phyloP scores from a whole-genome alignment of 768 basidiomycete species.

The Suillus spraguei region DNA sequence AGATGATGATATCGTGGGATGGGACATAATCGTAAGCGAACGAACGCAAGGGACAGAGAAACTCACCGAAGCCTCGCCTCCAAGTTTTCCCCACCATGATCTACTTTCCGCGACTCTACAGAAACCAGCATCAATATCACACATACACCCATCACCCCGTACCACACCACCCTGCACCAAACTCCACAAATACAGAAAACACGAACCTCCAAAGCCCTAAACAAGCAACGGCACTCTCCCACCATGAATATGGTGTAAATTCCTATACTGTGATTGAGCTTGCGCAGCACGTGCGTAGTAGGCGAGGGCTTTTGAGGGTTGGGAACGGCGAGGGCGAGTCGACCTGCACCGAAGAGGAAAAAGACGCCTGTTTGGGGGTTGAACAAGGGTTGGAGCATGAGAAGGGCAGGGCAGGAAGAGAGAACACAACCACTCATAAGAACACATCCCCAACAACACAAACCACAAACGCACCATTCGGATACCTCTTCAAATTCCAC shows the following conservation, averaged over 20 bases:
- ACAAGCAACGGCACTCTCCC: conserved; percentile 85
- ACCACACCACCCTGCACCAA: background rate
- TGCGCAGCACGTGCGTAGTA: conserved; percentile 71
- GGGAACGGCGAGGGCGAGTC: conserved; percentile 74
- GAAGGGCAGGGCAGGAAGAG: background rate
- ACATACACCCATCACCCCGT: background rate
- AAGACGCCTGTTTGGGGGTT: conserved; percentile 66
- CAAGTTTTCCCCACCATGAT: background rate
- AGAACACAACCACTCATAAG: background rate
- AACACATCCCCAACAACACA: background rate
- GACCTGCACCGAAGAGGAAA: conserved; percentile 91
- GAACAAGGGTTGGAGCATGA: background rate
- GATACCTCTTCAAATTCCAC: conserved; percentile 85
- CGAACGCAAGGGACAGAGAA: background rate
- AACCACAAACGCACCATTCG: conserved; percentile 49
- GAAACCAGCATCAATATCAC: background rate
- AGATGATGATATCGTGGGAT: background rate
- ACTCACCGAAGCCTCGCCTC: background rate
- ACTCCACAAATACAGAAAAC: background rate
- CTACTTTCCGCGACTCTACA: background rate
- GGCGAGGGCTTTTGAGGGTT: conserved; percentile 72
- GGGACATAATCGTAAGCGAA: background rate
- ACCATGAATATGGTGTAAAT: conserved; percentile 79
- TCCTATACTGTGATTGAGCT: conserved; percentile 66
- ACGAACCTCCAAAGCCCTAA: conserved; percentile 60